Evolutionary conservation across 345 rosid species (phyloP), one percentile per base, ranked within the genome.

Genomic region (Kernera saxatilis): DNA sequence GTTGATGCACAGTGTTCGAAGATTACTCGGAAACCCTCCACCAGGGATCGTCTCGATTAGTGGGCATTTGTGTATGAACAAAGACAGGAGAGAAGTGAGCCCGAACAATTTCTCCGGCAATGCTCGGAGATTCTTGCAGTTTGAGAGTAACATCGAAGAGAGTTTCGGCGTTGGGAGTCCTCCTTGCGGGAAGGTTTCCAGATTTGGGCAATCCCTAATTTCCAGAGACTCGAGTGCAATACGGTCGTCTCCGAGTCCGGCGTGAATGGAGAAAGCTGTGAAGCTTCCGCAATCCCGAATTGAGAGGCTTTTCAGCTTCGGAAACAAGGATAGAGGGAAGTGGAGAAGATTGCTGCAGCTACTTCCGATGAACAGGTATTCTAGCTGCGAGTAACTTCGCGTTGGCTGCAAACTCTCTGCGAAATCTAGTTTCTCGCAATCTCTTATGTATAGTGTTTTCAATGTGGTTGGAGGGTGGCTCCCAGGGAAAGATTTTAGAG

Each of bases 131-230:
- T 69, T 73, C 18, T 3, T 33, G 70, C 80, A 80, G 76, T 80
- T 80, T 11, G 75, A 72, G 57, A 80, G 52, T 15, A 80, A 17
- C 65, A 76, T 36, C 5, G 80, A 76, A 2, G 68, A 69, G 51
- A 80, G 76, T 53, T 76, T 76, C 40, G 78, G 78, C 1, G 76
- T 58, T 18, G 56, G 75, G 33, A 79, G 64, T 68, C 82, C 82
- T 45, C 59, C 77, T 18, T 6, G 61, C 5, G 78, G 80, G 66
- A 80, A 73, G 6, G 9, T 50, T 26, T 5, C 14, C 43, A 80
- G 64, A 13, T 72, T 76, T 10, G 83, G 80, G 52, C 83, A 80
- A 27, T 77, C 78, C 18, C 80, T 70, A 10, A 80, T 73, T 39
- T 70, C 76, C 5, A 70, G 25, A 14, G 76, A 46, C 23, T 70